Conservation (phyloP, 805 yeast genomes). For the Scheffersomyces coipomensis region DNA sequence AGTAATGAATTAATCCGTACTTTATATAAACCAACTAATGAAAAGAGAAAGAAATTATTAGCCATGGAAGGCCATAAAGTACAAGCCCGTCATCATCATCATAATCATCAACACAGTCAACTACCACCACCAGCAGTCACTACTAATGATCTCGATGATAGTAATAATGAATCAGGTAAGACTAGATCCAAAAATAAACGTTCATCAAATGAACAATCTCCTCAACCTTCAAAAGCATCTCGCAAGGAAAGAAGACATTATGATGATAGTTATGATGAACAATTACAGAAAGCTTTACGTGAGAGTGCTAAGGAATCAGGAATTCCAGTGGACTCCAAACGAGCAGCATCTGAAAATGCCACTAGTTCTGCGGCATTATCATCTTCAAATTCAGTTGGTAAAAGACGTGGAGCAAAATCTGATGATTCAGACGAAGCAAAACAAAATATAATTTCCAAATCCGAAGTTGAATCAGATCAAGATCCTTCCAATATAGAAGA, state of each 20-base stretch:
- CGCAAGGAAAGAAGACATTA: constrained; percentile 33
- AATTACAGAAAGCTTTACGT: constrained; percentile 48
- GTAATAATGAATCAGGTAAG: constrained; percentile 8
- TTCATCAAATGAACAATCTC: constrained; percentile 18
- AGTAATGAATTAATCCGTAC: constrained; percentile 24
- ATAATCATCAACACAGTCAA: no score
- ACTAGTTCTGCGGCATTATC: background rate
- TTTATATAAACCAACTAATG: constrained; percentile 41
- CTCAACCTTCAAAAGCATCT: constrained; percentile 15
- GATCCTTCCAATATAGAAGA: constrained; percentile 11
- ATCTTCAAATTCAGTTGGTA: background rate
- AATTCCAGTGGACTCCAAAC: constrained; percentile 3
- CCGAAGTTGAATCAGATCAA: constrained; percentile 9
- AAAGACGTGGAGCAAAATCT: constrained; percentile 1
- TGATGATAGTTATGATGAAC: constrained; percentile 38
- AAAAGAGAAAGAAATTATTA: constrained; percentile 34
- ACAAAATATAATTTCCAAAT: constrained; percentile 7
- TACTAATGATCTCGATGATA: constrained; percentile 2
- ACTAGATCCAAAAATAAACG: constrained; percentile 16
- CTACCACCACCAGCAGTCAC: background rate
- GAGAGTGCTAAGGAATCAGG: constrained; percentile 51
- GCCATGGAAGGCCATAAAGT: background rate
- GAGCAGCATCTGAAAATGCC: background rate
- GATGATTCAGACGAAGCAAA: constrained; percentile 12
- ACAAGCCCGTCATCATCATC: no score